A percentile compares a stretch with the other conserved stretches of the same genome.
Conservation (phyloP, 352 stramenopile species). For the Lagenidium giganteum region DNA sequence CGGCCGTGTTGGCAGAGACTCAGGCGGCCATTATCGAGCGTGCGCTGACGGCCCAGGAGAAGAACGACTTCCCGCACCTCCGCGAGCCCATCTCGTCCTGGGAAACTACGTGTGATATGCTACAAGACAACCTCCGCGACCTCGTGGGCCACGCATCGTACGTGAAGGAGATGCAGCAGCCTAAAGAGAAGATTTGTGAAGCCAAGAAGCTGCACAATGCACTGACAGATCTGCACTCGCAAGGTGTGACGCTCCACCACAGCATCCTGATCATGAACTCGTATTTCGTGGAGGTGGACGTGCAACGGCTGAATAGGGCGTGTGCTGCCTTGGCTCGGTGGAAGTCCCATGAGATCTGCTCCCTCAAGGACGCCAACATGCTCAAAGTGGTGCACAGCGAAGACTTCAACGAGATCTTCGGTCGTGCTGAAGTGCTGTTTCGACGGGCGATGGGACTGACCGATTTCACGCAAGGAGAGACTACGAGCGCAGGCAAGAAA, state of each 20-base stretch:
- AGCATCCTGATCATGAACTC: conserved; percentile 50
- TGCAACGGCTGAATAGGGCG: conserved; percentile 35
- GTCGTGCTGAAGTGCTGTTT: conserved; percentile 23
- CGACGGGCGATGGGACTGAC: conserved; percentile 35
- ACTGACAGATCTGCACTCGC: conserved; percentile 26
- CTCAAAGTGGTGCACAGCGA: conserved; percentile 29
- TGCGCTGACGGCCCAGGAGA: conserved; percentile 17
- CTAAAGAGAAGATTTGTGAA: conserved; percentile 19
- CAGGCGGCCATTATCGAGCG: conserved; percentile 29
- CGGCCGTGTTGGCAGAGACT: conserved; percentile 36
- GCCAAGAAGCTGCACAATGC: conserved; percentile 36
- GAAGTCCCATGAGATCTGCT: conserved; percentile 29
- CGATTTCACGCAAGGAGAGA: conserved; percentile 35
- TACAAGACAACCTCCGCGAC: neutral
- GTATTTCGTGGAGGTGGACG: conserved; percentile 56
- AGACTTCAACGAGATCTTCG: conserved; percentile 30
- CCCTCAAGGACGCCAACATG: conserved; percentile 30
- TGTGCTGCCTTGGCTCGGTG: conserved; percentile 21
- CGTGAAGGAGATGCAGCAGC: conserved; percentile 22
- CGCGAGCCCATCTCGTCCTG: no score
- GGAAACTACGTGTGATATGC: no score
- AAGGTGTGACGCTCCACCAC: conserved; percentile 37
- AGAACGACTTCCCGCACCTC: conserved; percentile 27
- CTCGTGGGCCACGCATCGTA: conserved; percentile 15
- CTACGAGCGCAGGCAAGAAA: conserved; percentile 23